Percentiles rank a stretch among this genome's conserved stretches.
phyloP scores from a whole-genome alignment of 495 filamentous ascomycete species.

The Viridothelium virens region DNA sequence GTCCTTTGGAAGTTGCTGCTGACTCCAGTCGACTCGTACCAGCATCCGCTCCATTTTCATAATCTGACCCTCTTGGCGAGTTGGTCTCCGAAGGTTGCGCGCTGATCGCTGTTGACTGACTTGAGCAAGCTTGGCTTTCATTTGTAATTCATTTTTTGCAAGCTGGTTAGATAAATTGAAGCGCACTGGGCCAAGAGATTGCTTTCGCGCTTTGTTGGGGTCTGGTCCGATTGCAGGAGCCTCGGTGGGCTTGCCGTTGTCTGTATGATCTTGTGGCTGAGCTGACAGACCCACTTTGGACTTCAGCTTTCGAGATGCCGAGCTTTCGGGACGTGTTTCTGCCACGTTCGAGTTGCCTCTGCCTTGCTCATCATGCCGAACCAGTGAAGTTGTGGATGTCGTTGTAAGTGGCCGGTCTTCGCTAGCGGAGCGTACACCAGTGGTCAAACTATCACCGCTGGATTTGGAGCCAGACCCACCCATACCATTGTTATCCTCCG shows the following conservation, averaged over 20 bases:
- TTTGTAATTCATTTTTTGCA: slow-evolving; percentile 31
- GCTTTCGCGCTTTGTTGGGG: background rate
- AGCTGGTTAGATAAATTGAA: slow-evolving; percentile 45
- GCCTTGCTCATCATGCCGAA: background rate
- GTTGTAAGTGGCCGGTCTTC: background rate
- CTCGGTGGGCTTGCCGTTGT: slow-evolving; percentile 25
- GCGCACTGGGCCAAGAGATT: slow-evolving; percentile 26
- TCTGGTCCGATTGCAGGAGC: background rate
- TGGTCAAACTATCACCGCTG: background rate
- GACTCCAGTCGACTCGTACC: slow-evolving; percentile 54
- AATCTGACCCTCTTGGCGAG: slow-evolving; percentile 53
- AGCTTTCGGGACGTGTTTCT: background rate
- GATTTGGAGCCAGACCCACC: background rate
- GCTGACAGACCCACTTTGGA: background rate
- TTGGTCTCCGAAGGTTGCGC: slow-evolving; percentile 24
- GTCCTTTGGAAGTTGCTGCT: slow-evolving; percentile 50
- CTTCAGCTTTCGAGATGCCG: slow-evolving; percentile 6
- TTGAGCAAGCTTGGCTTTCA: slow-evolving; percentile 33
- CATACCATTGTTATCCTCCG: background rate
- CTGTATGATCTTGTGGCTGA: background rate
- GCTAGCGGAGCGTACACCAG: background rate
- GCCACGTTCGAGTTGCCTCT: background rate
- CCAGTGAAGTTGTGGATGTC: slow-evolving; percentile 1
- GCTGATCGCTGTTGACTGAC: slow-evolving; percentile 11
- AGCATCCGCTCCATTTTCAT: slow-evolving; percentile 72